Conservation (phyloP, 495 filamentous ascomycete species). For the Peziza echinospora region DNA sequence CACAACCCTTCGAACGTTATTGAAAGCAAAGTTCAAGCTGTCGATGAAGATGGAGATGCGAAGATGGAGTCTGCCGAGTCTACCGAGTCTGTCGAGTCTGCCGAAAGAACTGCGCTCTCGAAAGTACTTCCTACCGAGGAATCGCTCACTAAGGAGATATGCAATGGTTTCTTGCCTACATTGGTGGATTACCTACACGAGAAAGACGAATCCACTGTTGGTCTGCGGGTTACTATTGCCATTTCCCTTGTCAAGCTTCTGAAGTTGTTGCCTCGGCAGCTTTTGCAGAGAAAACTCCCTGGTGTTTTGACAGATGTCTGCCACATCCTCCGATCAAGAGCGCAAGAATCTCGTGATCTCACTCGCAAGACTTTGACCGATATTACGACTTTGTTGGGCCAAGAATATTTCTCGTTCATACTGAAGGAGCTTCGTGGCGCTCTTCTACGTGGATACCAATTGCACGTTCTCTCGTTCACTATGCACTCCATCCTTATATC, state of each 20-base stretch:
- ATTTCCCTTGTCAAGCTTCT: conserved; percentile 70
- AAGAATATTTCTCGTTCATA: conserved; percentile 72
- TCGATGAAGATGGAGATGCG: conserved; percentile 19
- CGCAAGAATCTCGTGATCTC: conserved; percentile 74
- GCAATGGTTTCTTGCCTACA: conserved; percentile 50
- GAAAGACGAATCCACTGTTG: conserved; percentile 83
- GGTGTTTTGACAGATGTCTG: conserved; percentile 75
- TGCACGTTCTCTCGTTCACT: conserved; percentile 88
- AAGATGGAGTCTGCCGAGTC: background rate
- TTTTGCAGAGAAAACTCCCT: conserved; percentile 50
- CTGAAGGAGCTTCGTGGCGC: conserved; percentile 73
- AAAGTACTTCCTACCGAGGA: conserved; percentile 42
- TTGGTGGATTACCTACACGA: conserved; percentile 66
- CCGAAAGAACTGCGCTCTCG: conserved; percentile 27
- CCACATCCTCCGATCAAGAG: conserved; percentile 72
- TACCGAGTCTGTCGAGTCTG: background rate
- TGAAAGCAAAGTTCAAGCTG: conserved; percentile 17
- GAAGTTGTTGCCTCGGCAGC: conserved; percentile 48
- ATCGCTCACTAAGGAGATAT: conserved; percentile 53
- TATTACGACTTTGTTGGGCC: conserved; percentile 56
- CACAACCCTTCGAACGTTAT: conserved; percentile 28
- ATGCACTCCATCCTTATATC: conserved; percentile 75
- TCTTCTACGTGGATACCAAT: conserved; percentile 64
- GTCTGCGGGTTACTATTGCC: conserved; percentile 69
- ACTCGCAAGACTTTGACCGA: conserved; percentile 70